These are phyloP conservation scores for Pseudonitzschia delicatissima DNA, from an alignment of 108 stramenopile species.

Conservation along the genomic window DNA sequence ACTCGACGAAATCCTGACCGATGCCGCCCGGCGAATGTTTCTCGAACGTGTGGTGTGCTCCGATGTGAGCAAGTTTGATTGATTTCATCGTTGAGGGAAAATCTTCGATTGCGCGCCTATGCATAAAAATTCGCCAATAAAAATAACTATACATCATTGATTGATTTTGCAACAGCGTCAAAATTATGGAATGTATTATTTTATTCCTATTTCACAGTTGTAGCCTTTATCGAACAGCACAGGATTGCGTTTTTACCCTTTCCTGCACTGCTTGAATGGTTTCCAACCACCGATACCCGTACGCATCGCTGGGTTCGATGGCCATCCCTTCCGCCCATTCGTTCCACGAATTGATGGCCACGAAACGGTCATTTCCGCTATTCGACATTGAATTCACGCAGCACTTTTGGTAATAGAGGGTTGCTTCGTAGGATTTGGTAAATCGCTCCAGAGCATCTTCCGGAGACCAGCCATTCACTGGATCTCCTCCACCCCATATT, in stretches of 20 bases:
- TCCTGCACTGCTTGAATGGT: conserved; percentile 31
- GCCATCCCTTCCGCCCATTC: conserved; percentile 80
- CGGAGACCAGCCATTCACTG: conserved; percentile 17
- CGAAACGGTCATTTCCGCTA: conserved; percentile 24
- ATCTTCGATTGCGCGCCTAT: too few species aligned
- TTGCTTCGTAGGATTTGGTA: conserved; percentile 24
- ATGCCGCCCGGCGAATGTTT: conserved; percentile 76
- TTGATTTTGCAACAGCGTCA: too few species aligned
- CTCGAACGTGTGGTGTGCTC: conserved; percentile 74
- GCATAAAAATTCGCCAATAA: too few species aligned
- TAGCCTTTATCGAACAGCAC: too few species aligned
- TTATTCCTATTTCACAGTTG: too few species aligned
- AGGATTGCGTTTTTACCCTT: not conserved
- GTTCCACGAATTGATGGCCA: conserved; percentile 63
- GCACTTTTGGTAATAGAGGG: conserved; percentile 53
- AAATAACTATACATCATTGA: too few species aligned
- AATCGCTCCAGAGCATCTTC: conserved; percentile 40
- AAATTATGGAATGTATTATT: too few species aligned
- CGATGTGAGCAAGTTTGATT: conserved; percentile 16
- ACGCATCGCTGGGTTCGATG: conserved; percentile 58
- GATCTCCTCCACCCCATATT: conserved; percentile 16
- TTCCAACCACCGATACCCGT: conserved; percentile 49
- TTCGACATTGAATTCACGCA: too few species aligned
- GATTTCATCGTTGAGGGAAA: too few species aligned
- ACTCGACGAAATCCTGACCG: conserved; percentile 75